These are phyloP conservation scores for Pyronema omphalodes DNA, from an alignment of 495 filamentous ascomycete species.

Conservation along the genomic window DNA sequence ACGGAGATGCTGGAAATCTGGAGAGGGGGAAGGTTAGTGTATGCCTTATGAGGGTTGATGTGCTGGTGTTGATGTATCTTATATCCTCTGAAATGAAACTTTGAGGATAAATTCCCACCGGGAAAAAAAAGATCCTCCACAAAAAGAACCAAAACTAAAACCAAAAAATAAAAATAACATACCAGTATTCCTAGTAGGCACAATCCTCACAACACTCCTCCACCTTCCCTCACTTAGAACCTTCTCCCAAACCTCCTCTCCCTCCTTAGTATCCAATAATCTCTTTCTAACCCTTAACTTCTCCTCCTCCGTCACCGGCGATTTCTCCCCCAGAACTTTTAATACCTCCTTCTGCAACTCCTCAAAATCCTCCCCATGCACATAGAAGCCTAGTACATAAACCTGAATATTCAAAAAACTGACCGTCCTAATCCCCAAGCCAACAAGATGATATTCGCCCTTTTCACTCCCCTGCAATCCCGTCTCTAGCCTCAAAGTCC, in stretches of 20 bases:
- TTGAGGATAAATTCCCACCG: too few species aligned
- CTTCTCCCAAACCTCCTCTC: conserved; percentile 52
- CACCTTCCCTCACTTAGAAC: conserved; percentile 38
- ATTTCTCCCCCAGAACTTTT: too few species aligned
- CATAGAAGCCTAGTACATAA: conserved; percentile 83
- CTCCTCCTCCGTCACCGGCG: conserved; percentile 57
- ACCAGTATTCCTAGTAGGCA: conserved; percentile 62
- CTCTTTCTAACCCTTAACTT: conserved; percentile 42
- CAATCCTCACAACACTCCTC: conserved; percentile 55
- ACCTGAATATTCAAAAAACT: conserved; percentile 82
- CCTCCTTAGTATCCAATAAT: conserved; percentile 49
- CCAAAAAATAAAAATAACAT: too few species aligned
- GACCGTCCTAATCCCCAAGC: conserved; percentile 72
- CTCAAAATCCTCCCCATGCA: conserved; percentile 58
- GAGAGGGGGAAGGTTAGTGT: too few species aligned
- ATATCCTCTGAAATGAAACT: too few species aligned
- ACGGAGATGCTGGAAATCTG: conserved; percentile 70
- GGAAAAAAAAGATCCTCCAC: too few species aligned
- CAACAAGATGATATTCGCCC: conserved; percentile 64
- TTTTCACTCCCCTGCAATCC: conserved; percentile 25
- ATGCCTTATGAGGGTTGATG: too few species aligned
- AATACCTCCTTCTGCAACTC: conserved; percentile 30
- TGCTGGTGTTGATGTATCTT: too few species aligned
- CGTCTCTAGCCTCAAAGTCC: conserved; percentile 41
- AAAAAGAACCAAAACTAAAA: too few species aligned